These are phyloP conservation scores for Gorgonomyces haynaldii DNA, from an alignment of 192 early-diverging fungal species.

Conservation along the genomic window DNA sequence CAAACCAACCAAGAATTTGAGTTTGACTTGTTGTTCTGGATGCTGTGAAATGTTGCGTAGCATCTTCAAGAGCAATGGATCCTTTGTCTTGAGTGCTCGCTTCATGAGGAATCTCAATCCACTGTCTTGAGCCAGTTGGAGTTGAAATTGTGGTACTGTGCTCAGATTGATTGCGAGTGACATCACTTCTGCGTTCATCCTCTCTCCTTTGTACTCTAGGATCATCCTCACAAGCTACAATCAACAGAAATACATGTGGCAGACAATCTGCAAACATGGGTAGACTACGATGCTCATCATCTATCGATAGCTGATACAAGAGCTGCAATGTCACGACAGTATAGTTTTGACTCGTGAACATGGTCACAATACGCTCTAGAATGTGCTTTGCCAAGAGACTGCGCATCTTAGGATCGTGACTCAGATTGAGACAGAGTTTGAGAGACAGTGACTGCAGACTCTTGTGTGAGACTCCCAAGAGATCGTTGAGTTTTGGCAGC, in stretches of 20 bases:
- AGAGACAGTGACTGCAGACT: constrained; percentile 26
- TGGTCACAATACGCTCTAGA: constrained; percentile 17
- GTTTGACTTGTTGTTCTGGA: constrained; percentile 15
- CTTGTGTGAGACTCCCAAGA: constrained; percentile 24
- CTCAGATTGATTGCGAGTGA: constrained; percentile 43
- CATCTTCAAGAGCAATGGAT: constrained; percentile 44
- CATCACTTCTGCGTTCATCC: constrained; percentile 32
- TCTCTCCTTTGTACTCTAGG: constrained; percentile 29
- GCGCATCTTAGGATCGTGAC: constrained; percentile 31
- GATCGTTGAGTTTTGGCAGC: constrained; percentile 18
- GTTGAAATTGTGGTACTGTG: constrained; percentile 18
- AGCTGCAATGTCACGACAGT: constrained; percentile 26
- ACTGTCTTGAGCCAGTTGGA: constrained; percentile 27
- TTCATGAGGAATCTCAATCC: constrained; percentile 42
- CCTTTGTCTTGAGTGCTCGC: constrained; percentile 38
- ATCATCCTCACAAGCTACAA: constrained; percentile 35
- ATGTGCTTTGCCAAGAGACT: constrained; percentile 15
- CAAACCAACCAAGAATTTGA: constrained; percentile 30
- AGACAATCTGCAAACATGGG: constrained; percentile 15
- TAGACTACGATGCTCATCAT: constrained; percentile 18
- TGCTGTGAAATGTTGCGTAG: constrained; percentile 31
- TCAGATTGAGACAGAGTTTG: constrained; percentile 30
- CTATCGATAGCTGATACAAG: constrained; percentile 36
- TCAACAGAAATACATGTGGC: not conserved
- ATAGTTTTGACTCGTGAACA: constrained; percentile 23